phyloP scores from a whole-genome alignment of 2,329 filamentous ascomycete genomes.

The Pyricularia sp. region DNA sequence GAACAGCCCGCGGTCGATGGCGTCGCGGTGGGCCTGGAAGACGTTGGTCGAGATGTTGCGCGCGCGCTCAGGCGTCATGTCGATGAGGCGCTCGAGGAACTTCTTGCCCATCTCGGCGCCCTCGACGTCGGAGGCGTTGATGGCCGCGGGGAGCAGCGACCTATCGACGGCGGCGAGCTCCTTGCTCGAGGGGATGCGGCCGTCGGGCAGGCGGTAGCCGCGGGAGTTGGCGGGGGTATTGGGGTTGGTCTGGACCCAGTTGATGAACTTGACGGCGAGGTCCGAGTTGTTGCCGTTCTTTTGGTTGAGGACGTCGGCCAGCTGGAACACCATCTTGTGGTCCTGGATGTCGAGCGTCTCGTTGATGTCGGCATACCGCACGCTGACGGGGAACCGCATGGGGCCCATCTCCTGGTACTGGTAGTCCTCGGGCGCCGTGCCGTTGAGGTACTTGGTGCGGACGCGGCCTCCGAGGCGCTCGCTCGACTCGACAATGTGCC shows the following conservation, averaged over 20 bases:
- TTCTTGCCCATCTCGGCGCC: background rate
- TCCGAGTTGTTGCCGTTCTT: slow-evolving; percentile 20
- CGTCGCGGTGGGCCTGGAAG: slow-evolving; percentile 20
- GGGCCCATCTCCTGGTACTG: slow-evolving; percentile 30
- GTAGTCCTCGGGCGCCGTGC: slow-evolving; percentile 16
- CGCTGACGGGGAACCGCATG: slow-evolving; percentile 31
- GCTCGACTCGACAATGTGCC: slow-evolving; percentile 33
- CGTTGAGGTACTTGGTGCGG: slow-evolving; percentile 30
- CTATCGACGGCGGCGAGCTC: slow-evolving; percentile 32
- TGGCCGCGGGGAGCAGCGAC: slow-evolving; percentile 21
- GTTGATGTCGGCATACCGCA: slow-evolving; percentile 28
- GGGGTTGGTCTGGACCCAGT: slow-evolving; percentile 27
- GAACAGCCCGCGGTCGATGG: slow-evolving; percentile 18
- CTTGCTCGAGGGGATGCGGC: slow-evolving; percentile 40
- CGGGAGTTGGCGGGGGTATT: slow-evolving; percentile 20
- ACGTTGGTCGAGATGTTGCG: slow-evolving; percentile 16
- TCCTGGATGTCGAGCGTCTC: slow-evolving; percentile 30
- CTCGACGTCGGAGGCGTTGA: background rate
- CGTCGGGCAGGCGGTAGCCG: slow-evolving; percentile 20
- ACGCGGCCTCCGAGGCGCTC: slow-evolving; percentile 31
- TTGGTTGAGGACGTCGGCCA: slow-evolving; percentile 28
- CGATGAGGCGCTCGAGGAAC: slow-evolving; percentile 18
- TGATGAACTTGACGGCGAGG: slow-evolving; percentile 29
- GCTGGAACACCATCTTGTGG: slow-evolving; percentile 31
- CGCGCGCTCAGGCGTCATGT: slow-evolving; percentile 13